Base-by-base conservation (phyloP, 1,284 basidiomycete species). In the Cronartium ribicola region DNA sequence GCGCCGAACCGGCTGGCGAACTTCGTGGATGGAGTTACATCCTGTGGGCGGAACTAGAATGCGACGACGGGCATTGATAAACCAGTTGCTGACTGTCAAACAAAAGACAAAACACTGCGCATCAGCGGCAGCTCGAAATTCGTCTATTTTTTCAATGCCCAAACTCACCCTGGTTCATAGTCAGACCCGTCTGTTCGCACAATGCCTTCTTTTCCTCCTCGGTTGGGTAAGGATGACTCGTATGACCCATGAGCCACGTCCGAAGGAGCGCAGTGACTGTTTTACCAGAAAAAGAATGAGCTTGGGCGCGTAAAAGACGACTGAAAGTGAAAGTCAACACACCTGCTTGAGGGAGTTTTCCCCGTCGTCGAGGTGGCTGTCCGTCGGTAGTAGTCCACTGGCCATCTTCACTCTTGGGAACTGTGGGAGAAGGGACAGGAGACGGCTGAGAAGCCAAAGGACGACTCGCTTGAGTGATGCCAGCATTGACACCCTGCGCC, bases 141-240 rank as follows among this genome's bases (percentile, higher is more conserved):
- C 48, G 20, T 14, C 48, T 3, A 20, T 20, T 14, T 51, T 14
- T 20, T 14, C 17, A 1, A 22, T 41, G 80, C 29, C 76, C 78
- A 4, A 14, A 20, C 70, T 59, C 22, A 73, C 93, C 90, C 82
- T 93, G 91, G 81, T 86, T 88, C 88, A 93, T 92, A 81, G 87
- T 90, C 76, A 94, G 83, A 14, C 90, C 90, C 0, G 91, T 94
- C 65, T 89, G 88, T 79, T 89, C 86, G 82, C 91, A 93, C 75
- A 94, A 83, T 79, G 89, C 88, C 79, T 92, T 91, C 83, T 94
- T 94, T 84, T 94, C 91, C 78, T 92, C 90, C 80, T 94, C 90
- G 76, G 88, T 89, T 29, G 91, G 92, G 80, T 94, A 94, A 8
- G 91, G 91, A 79, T 94, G 91, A 80, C 91, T 89, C 2, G 89